Conservation (phyloP, 2,329 filamentous ascomycete genomes). For the Aspergillus neotritici region DNA sequence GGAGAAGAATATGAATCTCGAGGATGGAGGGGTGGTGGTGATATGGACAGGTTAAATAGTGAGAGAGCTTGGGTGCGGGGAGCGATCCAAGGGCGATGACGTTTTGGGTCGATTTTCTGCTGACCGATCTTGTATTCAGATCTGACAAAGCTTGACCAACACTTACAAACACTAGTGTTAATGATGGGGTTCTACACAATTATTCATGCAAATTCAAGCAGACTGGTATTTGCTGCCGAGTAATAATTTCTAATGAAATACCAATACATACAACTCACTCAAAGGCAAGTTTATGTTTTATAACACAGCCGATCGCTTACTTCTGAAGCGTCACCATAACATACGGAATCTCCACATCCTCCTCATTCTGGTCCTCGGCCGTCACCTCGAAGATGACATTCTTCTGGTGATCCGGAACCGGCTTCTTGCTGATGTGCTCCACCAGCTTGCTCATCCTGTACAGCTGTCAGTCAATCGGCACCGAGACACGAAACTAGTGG, state of each 20-base stretch:
- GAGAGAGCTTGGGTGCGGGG: constrained; percentile 3
- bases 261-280: too few species aligned
- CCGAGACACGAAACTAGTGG: not conserved
- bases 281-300: constrained; percentile 8
- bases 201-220: too few species aligned
- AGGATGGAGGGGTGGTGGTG: constrained; percentile 1
- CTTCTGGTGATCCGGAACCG: constrained; percentile 83
- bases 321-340: constrained; percentile 75
- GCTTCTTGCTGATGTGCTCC: constrained; percentile 84
- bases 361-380: constrained; percentile 77
- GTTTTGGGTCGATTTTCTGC: not conserved
- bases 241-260: too few species aligned
- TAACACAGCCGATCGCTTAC: constrained; percentile 6
- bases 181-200: too few species aligned
- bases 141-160: constrained; percentile 22
- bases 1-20: constrained; percentile 9
- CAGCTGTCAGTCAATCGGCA: constrained; percentile 16
- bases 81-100: not conserved
- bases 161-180: not conserved
- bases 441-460: constrained; percentile 79
- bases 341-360: constrained; percentile 96
- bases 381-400: constrained; percentile 97
- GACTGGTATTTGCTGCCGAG: too few species aligned
- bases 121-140: constrained; percentile 16
- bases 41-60: constrained; percentile 8